These are phyloP conservation scores for Pythium aphanidermatum DNA, from an alignment of 352 stramenopile genomes.

Conservation along the genomic window DNA sequence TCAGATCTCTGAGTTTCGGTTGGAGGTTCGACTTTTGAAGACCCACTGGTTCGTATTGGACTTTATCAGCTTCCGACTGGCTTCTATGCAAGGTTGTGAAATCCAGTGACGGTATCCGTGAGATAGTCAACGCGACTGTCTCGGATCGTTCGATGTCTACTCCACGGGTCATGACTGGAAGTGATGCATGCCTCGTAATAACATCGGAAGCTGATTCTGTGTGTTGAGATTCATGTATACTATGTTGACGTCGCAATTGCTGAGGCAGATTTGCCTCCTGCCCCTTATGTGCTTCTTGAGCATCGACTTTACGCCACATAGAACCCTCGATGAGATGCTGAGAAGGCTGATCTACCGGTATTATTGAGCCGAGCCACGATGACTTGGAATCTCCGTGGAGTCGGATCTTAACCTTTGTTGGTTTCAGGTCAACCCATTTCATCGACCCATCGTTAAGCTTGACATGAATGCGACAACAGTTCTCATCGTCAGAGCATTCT, in stretches of 20 bases:
- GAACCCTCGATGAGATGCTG: too few species aligned
- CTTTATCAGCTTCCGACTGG: not conserved
- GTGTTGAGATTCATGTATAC: not conserved
- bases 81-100: slow-evolving; percentile 3
- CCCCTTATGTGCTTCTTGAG: too few species aligned
- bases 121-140: not conserved
- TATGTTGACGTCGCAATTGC: slow-evolving; percentile 10
- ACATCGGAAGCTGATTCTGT: too few species aligned
- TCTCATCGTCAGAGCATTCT: not conserved
- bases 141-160: not conserved
- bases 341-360: not conserved
- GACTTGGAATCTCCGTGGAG: not conserved
- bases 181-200: not conserved
- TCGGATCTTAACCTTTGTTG: slow-evolving; percentile 22
- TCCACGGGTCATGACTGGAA: not conserved
- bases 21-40: not conserved
- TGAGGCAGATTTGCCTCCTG: not conserved
- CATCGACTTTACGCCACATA: too few species aligned
- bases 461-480: slow-evolving; percentile 3
- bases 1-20: slow-evolving; percentile 7
- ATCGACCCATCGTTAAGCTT: slow-evolving; percentile 17
- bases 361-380: not conserved
- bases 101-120: slow-evolving; percentile 8
- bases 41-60: not conserved
- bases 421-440: slow-evolving; percentile 13